These are phyloP conservation scores for Saturnispora dispora DNA, from an alignment of 805 yeast species.

Conservation along the genomic window DNA sequence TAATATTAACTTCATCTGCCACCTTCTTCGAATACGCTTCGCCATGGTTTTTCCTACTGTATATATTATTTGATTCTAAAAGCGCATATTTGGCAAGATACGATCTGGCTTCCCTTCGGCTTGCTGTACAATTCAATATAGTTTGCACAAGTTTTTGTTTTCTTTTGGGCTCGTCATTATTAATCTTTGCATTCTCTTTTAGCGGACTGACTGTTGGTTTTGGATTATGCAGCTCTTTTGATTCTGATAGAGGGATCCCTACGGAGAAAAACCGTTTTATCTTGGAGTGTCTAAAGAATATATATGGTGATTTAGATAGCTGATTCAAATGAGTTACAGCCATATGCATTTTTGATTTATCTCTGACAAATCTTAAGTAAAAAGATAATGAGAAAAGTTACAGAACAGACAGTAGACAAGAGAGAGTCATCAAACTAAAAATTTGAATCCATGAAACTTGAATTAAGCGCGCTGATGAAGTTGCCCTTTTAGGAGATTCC, in stretches of 20 bases:
- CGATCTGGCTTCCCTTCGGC: conserved; percentile 83
- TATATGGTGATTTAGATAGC: background rate
- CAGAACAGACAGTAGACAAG: background rate
- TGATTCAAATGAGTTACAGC: background rate
- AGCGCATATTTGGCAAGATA: conserved; percentile 64
- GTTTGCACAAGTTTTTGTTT: conserved; percentile 70
- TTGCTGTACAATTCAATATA: conserved; percentile 81
- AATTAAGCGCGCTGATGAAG: conserved; percentile 3
- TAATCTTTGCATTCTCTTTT: background rate
- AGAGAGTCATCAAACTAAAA: background rate
- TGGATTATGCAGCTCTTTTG: background rate
- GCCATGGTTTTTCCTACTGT: conserved; percentile 11
- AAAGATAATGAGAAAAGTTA: too few relatives aligned
- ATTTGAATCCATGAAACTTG: background rate
- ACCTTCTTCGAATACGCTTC: background rate
- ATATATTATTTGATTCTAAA: conserved; percentile 27
- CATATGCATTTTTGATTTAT: background rate
- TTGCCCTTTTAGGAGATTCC: conserved; percentile 1
- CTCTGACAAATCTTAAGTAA: background rate
- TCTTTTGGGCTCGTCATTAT: conserved; percentile 18
- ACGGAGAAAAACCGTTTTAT: background rate
- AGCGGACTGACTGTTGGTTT: background rate
- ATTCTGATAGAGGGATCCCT: background rate
- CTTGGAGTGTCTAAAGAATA: too few relatives aligned
- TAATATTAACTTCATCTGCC: background rate